These are phyloP conservation scores for Cystobasidium sp. DNA, from an alignment of 1,284 basidiomycete genomes.

Conservation along the genomic window DNA sequence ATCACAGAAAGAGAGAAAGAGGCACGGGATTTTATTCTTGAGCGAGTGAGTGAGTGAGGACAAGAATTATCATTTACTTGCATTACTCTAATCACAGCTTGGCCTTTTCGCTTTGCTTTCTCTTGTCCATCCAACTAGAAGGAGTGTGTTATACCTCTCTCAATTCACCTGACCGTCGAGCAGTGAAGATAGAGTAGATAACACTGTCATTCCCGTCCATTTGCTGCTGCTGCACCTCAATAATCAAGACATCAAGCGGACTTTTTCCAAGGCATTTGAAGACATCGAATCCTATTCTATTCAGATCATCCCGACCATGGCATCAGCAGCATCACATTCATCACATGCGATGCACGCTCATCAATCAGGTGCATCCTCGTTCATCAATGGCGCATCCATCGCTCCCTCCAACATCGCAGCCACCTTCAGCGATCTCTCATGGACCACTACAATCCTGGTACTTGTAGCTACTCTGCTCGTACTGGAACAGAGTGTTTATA, in stretches of 20 bases:
- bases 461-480: conserved; percentile 67
- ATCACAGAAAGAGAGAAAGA: neutral
- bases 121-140: too few species aligned
- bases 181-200: neutral
- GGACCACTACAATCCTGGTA: conserved; percentile 65
- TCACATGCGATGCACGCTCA: conserved; percentile 20
- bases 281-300: neutral
- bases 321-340: conserved; percentile 18
- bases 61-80: too few species aligned
- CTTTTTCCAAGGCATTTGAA: neutral
- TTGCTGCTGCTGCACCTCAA: too few species aligned
- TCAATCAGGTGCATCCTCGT: neutral
- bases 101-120: neutral
- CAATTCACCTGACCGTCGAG: neutral
- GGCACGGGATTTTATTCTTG: too few species aligned
- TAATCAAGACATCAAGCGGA: too few species aligned
- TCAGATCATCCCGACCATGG: neutral
- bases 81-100: neutral
- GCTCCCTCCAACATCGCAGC: conserved; percentile 40
- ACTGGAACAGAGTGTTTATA: conserved; percentile 81
- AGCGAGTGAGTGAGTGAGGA: too few species aligned
- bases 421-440: conserved; percentile 21
- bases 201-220: too few species aligned
- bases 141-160: too few species aligned
- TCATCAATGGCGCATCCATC: conserved; percentile 12